phyloP scores from a whole-genome alignment of 345 rosid species.

The Syzygium aromaticum region DNA sequence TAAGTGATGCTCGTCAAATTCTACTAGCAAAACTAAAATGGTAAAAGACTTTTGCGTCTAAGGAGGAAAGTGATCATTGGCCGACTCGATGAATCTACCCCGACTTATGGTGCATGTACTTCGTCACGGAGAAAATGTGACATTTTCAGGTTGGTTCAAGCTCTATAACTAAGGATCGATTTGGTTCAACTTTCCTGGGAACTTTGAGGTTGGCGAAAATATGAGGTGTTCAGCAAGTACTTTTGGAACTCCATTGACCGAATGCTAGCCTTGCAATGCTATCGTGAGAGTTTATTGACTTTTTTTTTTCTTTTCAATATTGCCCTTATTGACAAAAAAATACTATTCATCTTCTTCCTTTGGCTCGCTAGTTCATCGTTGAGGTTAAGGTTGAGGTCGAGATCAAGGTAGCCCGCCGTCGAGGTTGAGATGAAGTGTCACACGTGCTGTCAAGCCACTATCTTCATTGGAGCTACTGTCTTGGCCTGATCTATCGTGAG shows the following conservation, averaged over 20 bases:
- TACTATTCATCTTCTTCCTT: background rate
- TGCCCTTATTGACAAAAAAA: background rate
- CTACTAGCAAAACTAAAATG: background rate
- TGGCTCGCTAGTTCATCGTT: background rate
- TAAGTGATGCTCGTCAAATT: background rate
- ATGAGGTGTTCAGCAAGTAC: too few species aligned
- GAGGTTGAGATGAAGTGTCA: background rate
- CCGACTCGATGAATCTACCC: background rate
- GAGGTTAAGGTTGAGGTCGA: background rate
- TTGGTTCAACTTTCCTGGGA: too few species aligned
- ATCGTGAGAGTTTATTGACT: too few species aligned
- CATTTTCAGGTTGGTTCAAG: background rate
- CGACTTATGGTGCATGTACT: background rate
- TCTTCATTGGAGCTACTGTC: too few species aligned
- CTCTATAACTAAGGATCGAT: too few species aligned
- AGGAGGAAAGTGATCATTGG: background rate
- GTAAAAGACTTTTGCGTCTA: rapidly evolving
- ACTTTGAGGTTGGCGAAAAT: too few species aligned
- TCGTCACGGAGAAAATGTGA: background rate
- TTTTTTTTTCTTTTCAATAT: background rate
- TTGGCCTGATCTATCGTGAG: background rate
- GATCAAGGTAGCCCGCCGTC: background rate
- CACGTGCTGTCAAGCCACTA: background rate
- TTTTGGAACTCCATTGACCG: too few species aligned
- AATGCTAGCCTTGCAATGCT: too few species aligned